Base-by-base conservation (phyloP, 2,329 filamentous ascomycete species). In the Paecilomyces formosus region DNA sequence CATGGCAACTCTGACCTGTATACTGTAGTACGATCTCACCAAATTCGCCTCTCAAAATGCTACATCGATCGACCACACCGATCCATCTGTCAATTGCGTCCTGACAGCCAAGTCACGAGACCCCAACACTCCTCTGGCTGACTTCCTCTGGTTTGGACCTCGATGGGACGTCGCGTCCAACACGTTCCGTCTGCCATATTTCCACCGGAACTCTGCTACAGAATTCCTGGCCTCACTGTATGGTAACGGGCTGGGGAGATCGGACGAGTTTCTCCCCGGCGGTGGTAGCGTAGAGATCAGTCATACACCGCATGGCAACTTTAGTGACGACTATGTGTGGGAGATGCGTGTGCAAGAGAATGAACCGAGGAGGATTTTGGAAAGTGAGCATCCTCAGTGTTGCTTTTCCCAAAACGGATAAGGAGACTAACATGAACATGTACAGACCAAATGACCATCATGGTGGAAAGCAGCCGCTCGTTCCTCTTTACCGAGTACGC, bases 131-230 rank as follows among this genome's bases (percentile, higher is more conserved):
- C 82, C 82, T 0, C 79, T 83, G 0, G 86, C 85, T 6, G 87
- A 90, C 74, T 89, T 90, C 64, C 85, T 89, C 66, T 85, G 88
- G 71, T 89, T 90, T 74, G 86, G 86, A 9, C 86, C 87, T 1
- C 81, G 87, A 55, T 90, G 87, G 87, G 81, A 88, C 33, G 85
- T 88, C 0, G 82, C 81, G 1, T 85, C 88, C 65, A 80, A 87
- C 67, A 89, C 87, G 0, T 89, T 89, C 78, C 82, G 87, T 5
- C 85, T 86, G 24, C 87, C 88, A 0, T 90, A 86, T 80, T 89
- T 87, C 75, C 87, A 89, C 73, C 81, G 85, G 66, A 88, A 87
- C 76, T 85, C 82, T 13, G 86, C 86, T 77, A 82, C 79, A 59
- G 85, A 88, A 70, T 86, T 86, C 74, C 61, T 66, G 59, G 67